Evolutionary conservation across 768 basidiomycete species (phyloP).

Genomic region (Mycena rosella): DNA sequence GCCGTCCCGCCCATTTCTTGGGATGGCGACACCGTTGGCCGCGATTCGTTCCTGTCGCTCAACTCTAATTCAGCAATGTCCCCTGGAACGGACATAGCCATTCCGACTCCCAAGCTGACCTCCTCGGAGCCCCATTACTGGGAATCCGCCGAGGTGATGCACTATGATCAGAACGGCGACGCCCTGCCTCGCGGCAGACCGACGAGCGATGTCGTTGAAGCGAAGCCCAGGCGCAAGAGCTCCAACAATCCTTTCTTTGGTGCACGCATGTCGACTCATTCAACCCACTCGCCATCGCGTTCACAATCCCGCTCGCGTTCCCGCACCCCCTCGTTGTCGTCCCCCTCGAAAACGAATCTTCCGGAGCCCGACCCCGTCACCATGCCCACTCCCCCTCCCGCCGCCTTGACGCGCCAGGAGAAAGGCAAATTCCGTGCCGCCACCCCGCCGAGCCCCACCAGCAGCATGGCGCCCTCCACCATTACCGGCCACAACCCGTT

Average conservation of each 20-base stretch:
- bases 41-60: constrained; percentile 64
- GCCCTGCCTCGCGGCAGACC: constrained; percentile 20
- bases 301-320: constrained; percentile 34
- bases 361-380: constrained; percentile 33
- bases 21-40: constrained; percentile 65
- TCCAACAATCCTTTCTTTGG: constrained; percentile 51
- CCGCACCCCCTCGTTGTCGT: constrained; percentile 51
- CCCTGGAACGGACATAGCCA: constrained; percentile 63
- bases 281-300: constrained; percentile 26
- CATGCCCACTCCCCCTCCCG: constrained; percentile 57
- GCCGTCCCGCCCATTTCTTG: constrained; percentile 61
- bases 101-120: constrained; percentile 72
- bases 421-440: constrained; percentile 52
- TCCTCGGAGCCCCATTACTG: constrained; percentile 67
- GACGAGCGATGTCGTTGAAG: constrained; percentile 28
- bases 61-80: constrained; percentile 64
- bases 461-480: constrained; percentile 36
- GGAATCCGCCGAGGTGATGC: constrained; percentile 57
- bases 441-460: constrained; percentile 44
- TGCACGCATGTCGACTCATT: constrained; percentile 32
- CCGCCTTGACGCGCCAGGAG: constrained; percentile 53
- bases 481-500: constrained; percentile 48
- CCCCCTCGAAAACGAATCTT: constrained; percentile 48
- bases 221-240: constrained; percentile 51
- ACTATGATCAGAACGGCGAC: constrained; percentile 46